Base-by-base conservation (phyloP, 2,329 filamentous ascomycete species). In the Thyridium curvatum region DNA sequence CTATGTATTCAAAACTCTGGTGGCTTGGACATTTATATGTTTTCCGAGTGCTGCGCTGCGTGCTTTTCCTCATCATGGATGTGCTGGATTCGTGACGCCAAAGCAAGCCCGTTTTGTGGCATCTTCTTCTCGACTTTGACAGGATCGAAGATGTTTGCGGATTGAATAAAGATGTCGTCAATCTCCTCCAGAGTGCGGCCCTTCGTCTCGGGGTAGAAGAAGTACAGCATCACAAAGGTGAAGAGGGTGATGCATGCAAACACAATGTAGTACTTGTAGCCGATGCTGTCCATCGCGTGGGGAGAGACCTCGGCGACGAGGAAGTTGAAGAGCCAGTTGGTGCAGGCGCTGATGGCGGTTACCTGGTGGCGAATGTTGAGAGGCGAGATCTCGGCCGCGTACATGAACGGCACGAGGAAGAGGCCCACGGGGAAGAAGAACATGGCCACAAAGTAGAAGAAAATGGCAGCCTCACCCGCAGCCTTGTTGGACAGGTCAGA, bases 141-240 rank as follows among this genome's bases (percentile, higher is more conserved):
- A n/a, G n/a, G n/a, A n/a, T n/a, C n/a, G n/a, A n/a, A n/a, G n/a
- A n/a, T n/a, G n/a, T n/a, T n/a, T n/a, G n/a, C n/a, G n/a, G n/a
- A n/a, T n/a, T n/a, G n/a, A n/a, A n/a, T 12, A 39, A 73, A 74
- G 26, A 75, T 56, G 44, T 72, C 67, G 5, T 60, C 68, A 68
- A 74, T 74, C 12, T 56, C 57, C 53, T 76, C 72, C 54, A 76
- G 69, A 3, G 69, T 65, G 4, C 74, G 62, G 2, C 65, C 66
- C 45, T 72, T 73, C 0, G 72, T 76, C 58, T 76, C 72, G 1
- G 72, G 72, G 38, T 71, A 69, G 66, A 65, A 71, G 4, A 74
- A 46, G 5, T 70, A 68, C 9, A 74, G 57, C 3, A 74, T 42
- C 3, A 72, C 50, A 4, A 74, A 48, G 2, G 72, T 70, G 5